Conservation (phyloP, 352 stramenopile species). For the Pythium phragmiticola region DNA sequence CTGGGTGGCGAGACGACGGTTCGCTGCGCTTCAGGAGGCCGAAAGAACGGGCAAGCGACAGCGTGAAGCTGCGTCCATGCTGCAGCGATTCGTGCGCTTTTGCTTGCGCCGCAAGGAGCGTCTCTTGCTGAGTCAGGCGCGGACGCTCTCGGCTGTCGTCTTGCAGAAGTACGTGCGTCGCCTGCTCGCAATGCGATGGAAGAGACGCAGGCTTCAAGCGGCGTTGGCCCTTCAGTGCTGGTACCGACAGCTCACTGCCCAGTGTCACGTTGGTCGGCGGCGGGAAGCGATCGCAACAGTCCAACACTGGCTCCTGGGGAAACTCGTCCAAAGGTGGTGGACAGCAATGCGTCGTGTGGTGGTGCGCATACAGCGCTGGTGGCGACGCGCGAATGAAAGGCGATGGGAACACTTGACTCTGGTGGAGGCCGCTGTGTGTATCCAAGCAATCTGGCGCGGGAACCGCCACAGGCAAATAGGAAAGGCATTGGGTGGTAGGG, state of each 20-base stretch:
- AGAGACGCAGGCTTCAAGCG: slow-evolving; percentile 8
- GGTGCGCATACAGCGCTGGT: slow-evolving; percentile 48
- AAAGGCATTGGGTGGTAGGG: not conserved
- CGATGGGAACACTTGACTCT: slow-evolving; percentile 30
- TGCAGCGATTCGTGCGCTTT: slow-evolving; percentile 45
- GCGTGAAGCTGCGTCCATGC: slow-evolving; percentile 13
- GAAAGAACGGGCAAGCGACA: slow-evolving; percentile 15
- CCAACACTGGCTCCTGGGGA: slow-evolving; percentile 18
- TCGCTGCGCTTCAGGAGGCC: slow-evolving; percentile 24
- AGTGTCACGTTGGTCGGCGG: slow-evolving; percentile 3
- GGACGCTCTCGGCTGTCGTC: slow-evolving; percentile 40
- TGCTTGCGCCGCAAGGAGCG: slow-evolving; percentile 42
- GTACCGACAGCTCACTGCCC: slow-evolving; percentile 30
- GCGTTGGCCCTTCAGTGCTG: slow-evolving; percentile 42
- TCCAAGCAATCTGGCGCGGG: slow-evolving; percentile 49
- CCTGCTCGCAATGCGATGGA: slow-evolving; percentile 17
- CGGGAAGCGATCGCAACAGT: slow-evolving; percentile 17
- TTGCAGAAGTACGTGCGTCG: slow-evolving; percentile 52
- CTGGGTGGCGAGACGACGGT: slow-evolving; percentile 10
- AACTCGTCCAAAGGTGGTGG: slow-evolving; percentile 31
- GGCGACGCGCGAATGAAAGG: slow-evolving; percentile 25
- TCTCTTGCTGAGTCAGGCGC: slow-evolving; percentile 31
- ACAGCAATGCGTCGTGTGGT: not conserved
- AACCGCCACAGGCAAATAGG: slow-evolving; percentile 5
- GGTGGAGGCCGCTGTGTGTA: slow-evolving; percentile 41